phyloP scores from a whole-genome alignment of 352 stramenopile genomes.

The Phytophthora macrochlamydospora region DNA sequence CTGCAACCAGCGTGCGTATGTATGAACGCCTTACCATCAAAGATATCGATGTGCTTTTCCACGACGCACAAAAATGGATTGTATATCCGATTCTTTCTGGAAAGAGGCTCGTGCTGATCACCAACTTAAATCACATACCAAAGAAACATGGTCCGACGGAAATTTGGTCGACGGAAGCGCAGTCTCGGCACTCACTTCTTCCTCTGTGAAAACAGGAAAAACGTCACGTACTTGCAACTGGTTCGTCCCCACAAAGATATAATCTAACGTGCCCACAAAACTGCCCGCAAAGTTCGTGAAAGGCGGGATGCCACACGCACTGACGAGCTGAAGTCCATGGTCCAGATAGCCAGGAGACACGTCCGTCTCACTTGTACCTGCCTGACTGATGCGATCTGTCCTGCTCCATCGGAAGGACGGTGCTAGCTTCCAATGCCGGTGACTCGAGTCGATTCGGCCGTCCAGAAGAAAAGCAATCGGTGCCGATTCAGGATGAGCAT shows the following conservation, averaged over 20 bases:
- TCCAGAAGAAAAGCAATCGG: conserved; percentile 58
- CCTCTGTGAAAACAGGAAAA: conserved; percentile 68
- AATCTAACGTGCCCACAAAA: conserved; percentile 77
- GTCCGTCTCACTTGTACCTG: background rate
- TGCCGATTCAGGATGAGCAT: conserved; percentile 55
- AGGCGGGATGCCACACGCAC: conserved; percentile 62
- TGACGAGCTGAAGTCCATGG: conserved; percentile 53
- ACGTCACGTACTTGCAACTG: conserved; percentile 44
- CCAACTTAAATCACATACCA: conserved; percentile 74
- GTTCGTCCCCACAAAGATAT: conserved; percentile 58
- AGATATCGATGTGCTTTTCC: conserved; percentile 12
- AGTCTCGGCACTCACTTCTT: conserved; percentile 63
- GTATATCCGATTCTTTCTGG: background rate
- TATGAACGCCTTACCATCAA: background rate
- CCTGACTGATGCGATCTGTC: conserved; percentile 1
- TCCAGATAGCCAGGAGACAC: conserved; percentile 33
- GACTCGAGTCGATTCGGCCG: conserved; percentile 44
- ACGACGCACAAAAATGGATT: background rate
- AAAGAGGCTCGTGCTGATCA: conserved; percentile 1
- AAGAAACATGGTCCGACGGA: conserved; percentile 79
- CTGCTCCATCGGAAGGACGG: conserved; percentile 56
- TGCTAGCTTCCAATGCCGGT: conserved; percentile 61
- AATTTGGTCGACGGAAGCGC: conserved; percentile 76
- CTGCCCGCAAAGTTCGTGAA: conserved; percentile 76
- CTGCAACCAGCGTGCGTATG: too few species aligned